These are phyloP conservation scores for Tillandsia fasciculata DNA, from an alignment of 176 grass and related monocot genomes.

Conservation along the genomic window DNA sequence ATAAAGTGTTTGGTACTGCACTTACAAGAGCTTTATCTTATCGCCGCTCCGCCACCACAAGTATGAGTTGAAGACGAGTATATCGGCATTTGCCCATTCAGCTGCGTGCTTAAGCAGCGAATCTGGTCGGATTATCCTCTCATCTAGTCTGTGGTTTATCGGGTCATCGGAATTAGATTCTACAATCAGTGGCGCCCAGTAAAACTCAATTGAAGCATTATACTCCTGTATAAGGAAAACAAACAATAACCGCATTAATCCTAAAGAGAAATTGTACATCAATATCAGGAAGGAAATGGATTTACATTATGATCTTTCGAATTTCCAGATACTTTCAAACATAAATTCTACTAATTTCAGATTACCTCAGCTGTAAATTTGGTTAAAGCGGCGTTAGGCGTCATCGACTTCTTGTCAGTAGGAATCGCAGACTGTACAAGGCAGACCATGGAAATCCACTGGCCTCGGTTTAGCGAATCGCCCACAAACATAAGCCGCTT, in stretches of 20 bases:
- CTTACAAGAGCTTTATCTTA: conserved; percentile 10
- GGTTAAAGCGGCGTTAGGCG: conserved; percentile 5
- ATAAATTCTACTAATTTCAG: not conserved
- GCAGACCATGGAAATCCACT: conserved; percentile 24
- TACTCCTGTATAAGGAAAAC: conserved; percentile 13
- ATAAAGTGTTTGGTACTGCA: not conserved
- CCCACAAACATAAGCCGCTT: conserved; percentile 22
- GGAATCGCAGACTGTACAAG: conserved; percentile 11
- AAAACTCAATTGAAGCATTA: conserved; percentile 18
- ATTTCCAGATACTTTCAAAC: not conserved
- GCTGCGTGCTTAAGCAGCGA: conserved; percentile 2
- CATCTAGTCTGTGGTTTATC: conserved; percentile 2
- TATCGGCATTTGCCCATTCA: conserved; percentile 13
- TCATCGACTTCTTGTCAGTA: conserved; percentile 6
- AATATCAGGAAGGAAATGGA: not conserved
- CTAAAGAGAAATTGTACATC: not conserved
- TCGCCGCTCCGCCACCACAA: conserved; percentile 6
- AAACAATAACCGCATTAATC: not conserved
- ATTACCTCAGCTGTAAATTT: conserved; percentile 10
- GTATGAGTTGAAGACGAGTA: conserved; percentile 27
- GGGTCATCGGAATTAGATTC: conserved; percentile 27
- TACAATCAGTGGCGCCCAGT: conserved; percentile 17
- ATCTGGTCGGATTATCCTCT: conserved; percentile 16
- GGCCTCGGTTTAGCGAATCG: conserved; percentile 15
- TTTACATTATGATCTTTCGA: not conserved